Evolutionary conservation across 768 basidiomycete genomes (phyloP).

Genomic region (Lactarius akahatsu): DNA sequence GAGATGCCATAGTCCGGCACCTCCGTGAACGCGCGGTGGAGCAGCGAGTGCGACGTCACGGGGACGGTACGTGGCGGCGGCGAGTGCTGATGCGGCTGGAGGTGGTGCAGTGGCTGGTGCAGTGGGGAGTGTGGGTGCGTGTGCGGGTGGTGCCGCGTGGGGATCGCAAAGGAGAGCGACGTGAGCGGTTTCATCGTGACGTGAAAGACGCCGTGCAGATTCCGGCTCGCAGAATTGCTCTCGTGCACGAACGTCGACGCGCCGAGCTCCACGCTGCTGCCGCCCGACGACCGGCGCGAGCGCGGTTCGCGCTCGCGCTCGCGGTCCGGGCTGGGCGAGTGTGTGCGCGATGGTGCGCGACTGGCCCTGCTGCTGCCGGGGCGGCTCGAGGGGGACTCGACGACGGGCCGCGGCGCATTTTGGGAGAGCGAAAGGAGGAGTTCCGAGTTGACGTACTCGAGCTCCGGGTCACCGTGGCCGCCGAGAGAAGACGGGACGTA

Average conservation of each 20-base stretch:
- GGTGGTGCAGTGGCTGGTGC: neutral
- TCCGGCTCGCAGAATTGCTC: slow-evolving; percentile 49
- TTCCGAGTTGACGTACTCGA: slow-evolving; percentile 86
- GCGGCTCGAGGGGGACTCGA: slow-evolving; percentile 32
- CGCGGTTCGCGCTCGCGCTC: slow-evolving; percentile 36
- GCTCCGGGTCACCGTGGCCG: slow-evolving; percentile 42
- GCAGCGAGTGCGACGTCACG: slow-evolving; percentile 35
- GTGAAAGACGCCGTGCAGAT: slow-evolving; percentile 51
- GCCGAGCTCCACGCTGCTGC: neutral
- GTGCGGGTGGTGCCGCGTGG: slow-evolving; percentile 24
- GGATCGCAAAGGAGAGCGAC: slow-evolving; percentile 45
- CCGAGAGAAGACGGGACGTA: slow-evolving; percentile 36
- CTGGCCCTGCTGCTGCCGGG: slow-evolving; percentile 35
- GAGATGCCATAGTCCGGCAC: slow-evolving; percentile 88
- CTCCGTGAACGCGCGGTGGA: slow-evolving; percentile 66
- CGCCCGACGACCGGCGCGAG: slow-evolving; percentile 33
- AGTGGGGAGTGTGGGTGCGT: neutral
- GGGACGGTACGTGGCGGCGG: slow-evolving; percentile 21
- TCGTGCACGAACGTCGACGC: slow-evolving; percentile 53
- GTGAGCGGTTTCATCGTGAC: slow-evolving; percentile 65
- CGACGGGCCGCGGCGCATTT: slow-evolving; percentile 37
- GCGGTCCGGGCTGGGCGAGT: slow-evolving; percentile 45
- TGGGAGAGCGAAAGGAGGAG: slow-evolving; percentile 64
- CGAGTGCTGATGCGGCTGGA: slow-evolving; percentile 11
- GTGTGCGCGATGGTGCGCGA: slow-evolving; percentile 44